A percentile compares a stretch with the other conserved stretches of the same genome.
Evolutionary conservation across 805 yeast genomes (phyloP).

Genomic region (Candida awuae): DNA sequence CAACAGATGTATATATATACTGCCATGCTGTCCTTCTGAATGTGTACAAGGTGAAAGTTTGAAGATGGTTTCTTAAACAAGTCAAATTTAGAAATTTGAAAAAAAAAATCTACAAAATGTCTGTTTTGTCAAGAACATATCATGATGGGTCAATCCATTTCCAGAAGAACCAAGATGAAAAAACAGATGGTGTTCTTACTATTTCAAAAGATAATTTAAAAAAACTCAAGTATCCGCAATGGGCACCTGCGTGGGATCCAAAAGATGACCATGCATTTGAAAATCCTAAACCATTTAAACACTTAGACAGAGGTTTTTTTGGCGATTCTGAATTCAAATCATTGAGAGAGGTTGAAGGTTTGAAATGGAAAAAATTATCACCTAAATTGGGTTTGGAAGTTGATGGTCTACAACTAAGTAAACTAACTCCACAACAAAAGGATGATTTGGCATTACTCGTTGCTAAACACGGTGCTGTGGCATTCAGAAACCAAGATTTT

Average conservation of each 20-base stretch:
- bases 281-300: conserved; percentile 47
- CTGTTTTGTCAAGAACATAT: conserved; percentile 5
- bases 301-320: conserved; percentile 49
- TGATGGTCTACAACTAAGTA: conserved; percentile 49
- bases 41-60: too few species aligned
- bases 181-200: conserved; percentile 8
- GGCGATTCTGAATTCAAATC: conserved; percentile 49
- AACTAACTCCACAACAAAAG: conserved; percentile 44
- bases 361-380: conserved; percentile 37
- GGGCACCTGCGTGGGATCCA: conserved; percentile 16
- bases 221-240: conserved; percentile 10
- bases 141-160: conserved; percentile 9
- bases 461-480: conserved; percentile 62
- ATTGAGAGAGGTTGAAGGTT: conserved; percentile 32
- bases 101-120: conserved; percentile 1
- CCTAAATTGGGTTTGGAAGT: conserved; percentile 68
- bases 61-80: too few species aligned
- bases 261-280: conserved; percentile 11
- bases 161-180: conserved; percentile 7
- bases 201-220: conserved; percentile 6
- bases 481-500: conserved; percentile 61
- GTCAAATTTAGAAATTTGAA: too few species aligned
- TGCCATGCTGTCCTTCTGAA: too few species aligned
- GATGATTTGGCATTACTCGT: conserved; percentile 63
- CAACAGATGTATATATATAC: background rate